Percentiles rank a stretch among this genome's conserved stretches.
Conservation (phyloP, 176 grass and related monocot genomes). For the Carex myosuroides region DNA sequence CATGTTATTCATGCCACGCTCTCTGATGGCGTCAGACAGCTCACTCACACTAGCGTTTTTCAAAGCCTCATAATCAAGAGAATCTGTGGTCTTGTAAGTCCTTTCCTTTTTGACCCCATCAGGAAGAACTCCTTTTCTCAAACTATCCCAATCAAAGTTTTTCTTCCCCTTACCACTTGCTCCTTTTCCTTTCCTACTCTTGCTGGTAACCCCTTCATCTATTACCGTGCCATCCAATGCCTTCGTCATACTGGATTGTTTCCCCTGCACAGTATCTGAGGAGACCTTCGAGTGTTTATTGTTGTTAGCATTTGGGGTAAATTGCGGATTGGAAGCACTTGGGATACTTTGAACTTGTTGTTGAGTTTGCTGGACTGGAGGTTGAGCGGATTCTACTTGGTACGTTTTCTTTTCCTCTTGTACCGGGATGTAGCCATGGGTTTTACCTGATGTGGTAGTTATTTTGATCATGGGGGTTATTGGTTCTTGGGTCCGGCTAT, state of each 20-base stretch:
- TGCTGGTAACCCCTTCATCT: constrained; percentile 25
- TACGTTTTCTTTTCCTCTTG: constrained; percentile 7
- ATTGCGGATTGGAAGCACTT: neutral
- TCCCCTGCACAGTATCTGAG: constrained; percentile 19
- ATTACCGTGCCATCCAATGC: constrained; percentile 17
- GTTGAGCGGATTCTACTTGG: neutral
- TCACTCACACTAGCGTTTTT: constrained; percentile 43
- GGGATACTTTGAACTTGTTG: neutral
- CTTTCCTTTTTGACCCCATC: constrained; percentile 36
- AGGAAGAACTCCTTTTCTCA: constrained; percentile 48
- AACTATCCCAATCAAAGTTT: constrained; percentile 67
- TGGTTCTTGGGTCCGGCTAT: constrained; percentile 24
- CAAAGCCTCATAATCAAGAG: constrained; percentile 75
- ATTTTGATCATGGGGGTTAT: constrained; percentile 18
- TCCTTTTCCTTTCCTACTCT: constrained; percentile 42
- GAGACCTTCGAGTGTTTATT: neutral
- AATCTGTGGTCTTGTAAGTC: constrained; percentile 39
- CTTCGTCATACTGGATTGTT: constrained; percentile 3
- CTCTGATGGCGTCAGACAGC: constrained; percentile 60
- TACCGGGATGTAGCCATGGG: neutral
- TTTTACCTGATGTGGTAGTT: constrained; percentile 2
- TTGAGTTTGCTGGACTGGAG: neutral
- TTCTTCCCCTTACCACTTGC: constrained; percentile 32
- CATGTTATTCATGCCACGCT: constrained; percentile 88
- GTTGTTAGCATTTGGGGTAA: neutral